Conservation (phyloP, 495 filamentous ascomycete genomes). For the Chaetomium tenue region DNA sequence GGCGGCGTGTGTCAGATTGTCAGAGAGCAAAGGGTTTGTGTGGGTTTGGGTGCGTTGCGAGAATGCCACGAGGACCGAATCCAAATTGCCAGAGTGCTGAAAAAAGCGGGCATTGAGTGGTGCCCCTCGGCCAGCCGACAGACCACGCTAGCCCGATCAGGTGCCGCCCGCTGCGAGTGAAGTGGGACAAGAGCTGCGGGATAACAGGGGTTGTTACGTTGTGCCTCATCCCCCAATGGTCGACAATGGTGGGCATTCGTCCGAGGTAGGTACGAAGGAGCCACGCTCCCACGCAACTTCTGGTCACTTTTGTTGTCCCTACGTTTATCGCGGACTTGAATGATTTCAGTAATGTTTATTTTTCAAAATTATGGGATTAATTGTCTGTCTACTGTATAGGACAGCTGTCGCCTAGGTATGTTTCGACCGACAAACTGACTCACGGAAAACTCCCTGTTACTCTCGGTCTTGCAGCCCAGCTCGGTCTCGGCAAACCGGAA, state of each 20-base stretch:
- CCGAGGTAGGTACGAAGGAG: too few species aligned
- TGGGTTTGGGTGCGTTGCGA: conserved; percentile 33
- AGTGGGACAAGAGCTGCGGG: background rate
- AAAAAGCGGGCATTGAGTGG: conserved; percentile 21
- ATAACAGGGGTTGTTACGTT: background rate
- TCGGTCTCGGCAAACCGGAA: background rate
- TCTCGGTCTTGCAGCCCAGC: too few species aligned
- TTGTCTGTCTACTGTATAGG: too few species aligned
- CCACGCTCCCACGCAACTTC: too few species aligned
- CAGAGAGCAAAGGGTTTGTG: conserved; percentile 23
- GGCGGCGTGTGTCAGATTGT: conserved; percentile 16
- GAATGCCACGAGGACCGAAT: conserved; percentile 29
- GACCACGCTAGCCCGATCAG: conserved; percentile 13
- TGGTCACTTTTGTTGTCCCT: too few species aligned
- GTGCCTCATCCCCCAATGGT: background rate
- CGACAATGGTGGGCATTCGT: too few species aligned
- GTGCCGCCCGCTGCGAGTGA: background rate
- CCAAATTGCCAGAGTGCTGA: conserved; percentile 20
- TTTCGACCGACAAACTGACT: too few species aligned
- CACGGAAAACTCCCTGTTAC: too few species aligned
- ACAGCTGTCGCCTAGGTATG: too few species aligned
- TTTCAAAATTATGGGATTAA: too few species aligned
- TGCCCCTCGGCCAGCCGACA: background rate
- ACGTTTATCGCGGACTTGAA: too few species aligned
- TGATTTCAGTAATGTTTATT: too few species aligned